Percentiles rank a stretch among this genome's conserved stretches.
Evolutionary conservation across 1,284 basidiomycete species (phyloP).

Genomic region (Naganishia cerealis): DNA sequence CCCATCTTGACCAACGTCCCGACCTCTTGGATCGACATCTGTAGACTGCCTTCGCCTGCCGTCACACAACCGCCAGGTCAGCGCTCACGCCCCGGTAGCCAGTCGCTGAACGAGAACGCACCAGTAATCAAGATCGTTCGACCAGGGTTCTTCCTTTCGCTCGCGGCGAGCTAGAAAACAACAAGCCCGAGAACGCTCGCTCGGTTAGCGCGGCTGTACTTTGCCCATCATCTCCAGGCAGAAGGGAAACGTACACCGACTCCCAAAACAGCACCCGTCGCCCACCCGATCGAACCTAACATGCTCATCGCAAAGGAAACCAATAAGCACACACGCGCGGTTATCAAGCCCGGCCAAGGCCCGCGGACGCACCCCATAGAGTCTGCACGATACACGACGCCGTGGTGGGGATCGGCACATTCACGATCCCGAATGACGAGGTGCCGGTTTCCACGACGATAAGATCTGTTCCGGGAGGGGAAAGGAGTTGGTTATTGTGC

Average conservation of each 20-base stretch:
- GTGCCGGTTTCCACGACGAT: constrained; percentile 77
- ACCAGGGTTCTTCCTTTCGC: constrained; percentile 62
- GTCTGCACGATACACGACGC: constrained; percentile 53
- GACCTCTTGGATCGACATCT: constrained; percentile 54
- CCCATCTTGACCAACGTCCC: constrained; percentile 57
- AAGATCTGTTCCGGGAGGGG: constrained; percentile 65
- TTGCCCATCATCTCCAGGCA: too few species aligned
- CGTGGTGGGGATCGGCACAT: constrained; percentile 70
- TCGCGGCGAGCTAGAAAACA: constrained; percentile 66
- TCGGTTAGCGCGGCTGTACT: too few species aligned
- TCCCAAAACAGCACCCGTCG: constrained; percentile 58
- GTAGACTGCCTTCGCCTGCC: constrained; percentile 48
- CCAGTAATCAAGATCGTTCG: constrained; percentile 84
- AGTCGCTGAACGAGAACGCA: too few species aligned
- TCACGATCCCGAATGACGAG: constrained; percentile 70
- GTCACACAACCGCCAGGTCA: neutral
- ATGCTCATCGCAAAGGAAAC: neutral
- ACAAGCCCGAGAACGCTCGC: constrained; percentile 45
- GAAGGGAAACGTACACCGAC: constrained; percentile 36
- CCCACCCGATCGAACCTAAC: constrained; percentile 82
- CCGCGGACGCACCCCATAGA: constrained; percentile 39
- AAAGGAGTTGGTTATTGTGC: too few species aligned
- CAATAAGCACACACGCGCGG: constrained; percentile 30
- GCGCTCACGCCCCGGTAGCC: too few species aligned
- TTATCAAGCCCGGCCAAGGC: constrained; percentile 36